Evolutionary conservation across 768 basidiomycete species (phyloP).

Genomic region (Lepiota subincarnata): DNA sequence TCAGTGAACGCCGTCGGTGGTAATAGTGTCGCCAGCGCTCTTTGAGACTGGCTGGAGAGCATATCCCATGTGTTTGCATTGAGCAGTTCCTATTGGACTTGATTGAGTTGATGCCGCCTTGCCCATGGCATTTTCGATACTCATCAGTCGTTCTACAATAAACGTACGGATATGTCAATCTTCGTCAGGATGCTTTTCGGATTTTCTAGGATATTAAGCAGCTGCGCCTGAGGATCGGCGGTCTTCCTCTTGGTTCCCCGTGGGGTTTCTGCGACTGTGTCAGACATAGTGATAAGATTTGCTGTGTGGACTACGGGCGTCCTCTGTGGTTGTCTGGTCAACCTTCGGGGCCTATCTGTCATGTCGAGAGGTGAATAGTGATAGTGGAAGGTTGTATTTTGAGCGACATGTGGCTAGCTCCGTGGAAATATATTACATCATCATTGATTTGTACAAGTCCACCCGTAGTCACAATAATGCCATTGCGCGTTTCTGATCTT

Average conservation of each 20-base stretch:
- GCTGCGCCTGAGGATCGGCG: slow-evolving; percentile 27
- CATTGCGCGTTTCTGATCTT: slow-evolving; percentile 1
- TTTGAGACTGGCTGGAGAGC: slow-evolving; percentile 39
- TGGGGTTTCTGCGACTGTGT: slow-evolving; percentile 8
- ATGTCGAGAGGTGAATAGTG: slow-evolving; percentile 12
- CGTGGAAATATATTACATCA: slow-evolving; percentile 2
- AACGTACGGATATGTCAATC: slow-evolving; percentile 49
- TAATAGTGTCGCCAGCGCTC: slow-evolving; percentile 33
- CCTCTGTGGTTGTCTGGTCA: slow-evolving; percentile 18
- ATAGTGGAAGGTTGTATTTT: not conserved
- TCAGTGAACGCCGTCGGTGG: slow-evolving; percentile 43
- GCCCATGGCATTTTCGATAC: slow-evolving; percentile 4
- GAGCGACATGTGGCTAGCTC: not conserved
- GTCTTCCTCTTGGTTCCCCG: slow-evolving; percentile 25
- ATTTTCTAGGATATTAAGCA: slow-evolving; percentile 39
- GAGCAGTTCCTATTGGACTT: slow-evolving; percentile 39
- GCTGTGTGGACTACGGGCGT: slow-evolving; percentile 9
- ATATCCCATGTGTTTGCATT: slow-evolving; percentile 42
- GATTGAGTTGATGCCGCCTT: slow-evolving; percentile 21
- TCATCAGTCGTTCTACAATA: not conserved
- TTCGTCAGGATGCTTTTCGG: slow-evolving; percentile 45
- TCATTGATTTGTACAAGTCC: not conserved
- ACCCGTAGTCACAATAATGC: not conserved
- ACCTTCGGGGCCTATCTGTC: slow-evolving; percentile 29
- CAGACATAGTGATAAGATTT: slow-evolving; percentile 5